Evolutionary conservation across 2,329 filamentous ascomycete species (phyloP).

Genomic region (Cladosporium halotolerans): DNA sequence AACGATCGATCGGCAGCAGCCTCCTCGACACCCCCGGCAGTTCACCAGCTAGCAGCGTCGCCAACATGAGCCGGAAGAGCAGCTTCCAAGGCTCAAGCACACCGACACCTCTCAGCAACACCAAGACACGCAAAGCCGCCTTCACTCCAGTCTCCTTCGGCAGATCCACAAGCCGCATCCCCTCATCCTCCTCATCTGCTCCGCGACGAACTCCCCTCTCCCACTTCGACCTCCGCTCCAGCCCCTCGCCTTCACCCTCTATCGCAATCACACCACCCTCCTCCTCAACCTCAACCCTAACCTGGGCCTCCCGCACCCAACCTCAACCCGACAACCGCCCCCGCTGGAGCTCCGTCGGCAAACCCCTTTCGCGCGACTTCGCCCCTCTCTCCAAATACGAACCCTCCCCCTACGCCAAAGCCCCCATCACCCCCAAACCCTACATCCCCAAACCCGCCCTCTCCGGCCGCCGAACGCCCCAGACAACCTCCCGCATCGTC

Average conservation of each 20-base stretch:
- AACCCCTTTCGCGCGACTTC: slow-evolving; percentile 23
- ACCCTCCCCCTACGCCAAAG: slow-evolving; percentile 30
- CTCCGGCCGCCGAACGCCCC: neutral
- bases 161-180: neutral
- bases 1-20: slow-evolving; percentile 65
- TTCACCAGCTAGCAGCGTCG: slow-evolving; percentile 61
- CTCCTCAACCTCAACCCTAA: slow-evolving; percentile 10
- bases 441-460: slow-evolving; percentile 16
- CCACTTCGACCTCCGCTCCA: slow-evolving; percentile 3
- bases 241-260: slow-evolving; percentile 19
- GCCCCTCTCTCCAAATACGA: slow-evolving; percentile 29
- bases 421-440: slow-evolving; percentile 24
- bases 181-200: slow-evolving; percentile 3
- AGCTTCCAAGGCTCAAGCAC: slow-evolving; percentile 42
- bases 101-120: slow-evolving; percentile 30
- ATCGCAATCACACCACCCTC: slow-evolving; percentile 18
- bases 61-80: slow-evolving; percentile 47
- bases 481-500: slow-evolving; percentile 10
- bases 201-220: slow-evolving; percentile 10
- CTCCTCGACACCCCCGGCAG: slow-evolving; percentile 55
- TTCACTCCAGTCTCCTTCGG: slow-evolving; percentile 1
- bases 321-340: slow-evolving; percentile 20
- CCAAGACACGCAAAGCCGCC: slow-evolving; percentile 16
- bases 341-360: slow-evolving; percentile 20
- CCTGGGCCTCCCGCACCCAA: slow-evolving; percentile 16